Evolutionary conservation across 805 yeast species (phyloP).

Genomic region (Debaryomyces hansenii): DNA sequence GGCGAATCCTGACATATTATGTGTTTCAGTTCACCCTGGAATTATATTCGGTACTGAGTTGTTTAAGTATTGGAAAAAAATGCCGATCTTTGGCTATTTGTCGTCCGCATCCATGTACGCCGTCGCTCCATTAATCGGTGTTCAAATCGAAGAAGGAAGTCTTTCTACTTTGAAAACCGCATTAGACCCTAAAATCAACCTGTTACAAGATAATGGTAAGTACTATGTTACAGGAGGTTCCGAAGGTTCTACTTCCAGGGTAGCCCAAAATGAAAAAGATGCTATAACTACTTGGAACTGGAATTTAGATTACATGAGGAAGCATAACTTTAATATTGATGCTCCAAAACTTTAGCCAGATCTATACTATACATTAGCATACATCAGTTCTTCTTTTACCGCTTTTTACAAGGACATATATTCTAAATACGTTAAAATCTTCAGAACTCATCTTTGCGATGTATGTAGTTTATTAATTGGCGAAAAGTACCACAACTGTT

Average conservation of each 20-base stretch:
- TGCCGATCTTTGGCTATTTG: conserved; percentile 23
- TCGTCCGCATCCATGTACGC: conserved; percentile 14
- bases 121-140: conserved; percentile 20
- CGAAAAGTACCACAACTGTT: too few relatives aligned
- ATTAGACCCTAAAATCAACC: conserved; percentile 24
- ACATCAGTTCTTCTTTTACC: too few relatives aligned
- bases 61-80: conserved; percentile 26
- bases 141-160: conserved; percentile 34
- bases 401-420: too few relatives aligned
- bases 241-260: conserved; percentile 17
- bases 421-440: too few relatives aligned
- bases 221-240: conserved; percentile 35
- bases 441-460: too few relatives aligned
- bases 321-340: conserved; percentile 14
- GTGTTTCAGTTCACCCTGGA: conserved; percentile 42
- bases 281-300: conserved; percentile 29
- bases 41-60: conserved; percentile 33
- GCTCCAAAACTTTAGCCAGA: neutral
- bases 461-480: too few relatives aligned
- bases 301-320: conserved; percentile 20
- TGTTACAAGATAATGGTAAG: conserved; percentile 25
- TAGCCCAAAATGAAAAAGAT: conserved; percentile 22
- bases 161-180: conserved; percentile 34
- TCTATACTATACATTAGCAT: too few relatives aligned
- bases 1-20: conserved; percentile 29